Conservation (phyloP, 371 early-diverging fungal species). For the Mucor mucedo region DNA sequence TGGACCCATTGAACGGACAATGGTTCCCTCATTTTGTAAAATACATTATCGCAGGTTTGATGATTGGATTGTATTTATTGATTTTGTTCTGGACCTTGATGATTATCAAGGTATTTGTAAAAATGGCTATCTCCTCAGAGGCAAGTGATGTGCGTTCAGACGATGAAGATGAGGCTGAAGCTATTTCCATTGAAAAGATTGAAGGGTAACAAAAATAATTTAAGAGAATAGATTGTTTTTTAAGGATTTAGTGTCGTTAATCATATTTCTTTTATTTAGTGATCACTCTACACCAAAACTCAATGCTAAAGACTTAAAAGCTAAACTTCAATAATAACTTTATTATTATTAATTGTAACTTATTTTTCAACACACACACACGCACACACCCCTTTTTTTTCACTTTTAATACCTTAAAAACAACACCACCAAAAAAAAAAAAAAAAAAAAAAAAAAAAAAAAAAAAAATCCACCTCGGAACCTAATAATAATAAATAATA, state of each 20-base stretch:
- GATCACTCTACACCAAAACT: constrained; percentile 29
- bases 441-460: background rate
- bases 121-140: constrained; percentile 58
- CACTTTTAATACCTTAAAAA: constrained; percentile 6
- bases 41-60: constrained; percentile 53
- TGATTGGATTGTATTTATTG: constrained; percentile 49
- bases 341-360: constrained; percentile 3
- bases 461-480: too few species aligned
- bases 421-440: background rate
- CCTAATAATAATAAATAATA: constrained; percentile 1
- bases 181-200: constrained; percentile 33
- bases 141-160: constrained; percentile 72
- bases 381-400: background rate
- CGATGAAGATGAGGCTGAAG: constrained; percentile 49
- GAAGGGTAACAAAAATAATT: constrained; percentile 25
- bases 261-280: constrained; percentile 4
- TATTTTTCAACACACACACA: background rate
- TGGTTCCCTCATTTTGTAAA: constrained; percentile 57
- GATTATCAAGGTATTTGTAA: constrained; percentile 65
- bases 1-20: constrained; percentile 50
- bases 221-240: too few species aligned
- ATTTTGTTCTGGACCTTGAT: constrained; percentile 70
- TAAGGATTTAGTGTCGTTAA: too few species aligned
- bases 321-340: constrained; percentile 12
- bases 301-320: constrained; percentile 11